Conservation (phyloP, 2,329 filamentous ascomycete genomes). For the Trichoderma atroviride region DNA sequence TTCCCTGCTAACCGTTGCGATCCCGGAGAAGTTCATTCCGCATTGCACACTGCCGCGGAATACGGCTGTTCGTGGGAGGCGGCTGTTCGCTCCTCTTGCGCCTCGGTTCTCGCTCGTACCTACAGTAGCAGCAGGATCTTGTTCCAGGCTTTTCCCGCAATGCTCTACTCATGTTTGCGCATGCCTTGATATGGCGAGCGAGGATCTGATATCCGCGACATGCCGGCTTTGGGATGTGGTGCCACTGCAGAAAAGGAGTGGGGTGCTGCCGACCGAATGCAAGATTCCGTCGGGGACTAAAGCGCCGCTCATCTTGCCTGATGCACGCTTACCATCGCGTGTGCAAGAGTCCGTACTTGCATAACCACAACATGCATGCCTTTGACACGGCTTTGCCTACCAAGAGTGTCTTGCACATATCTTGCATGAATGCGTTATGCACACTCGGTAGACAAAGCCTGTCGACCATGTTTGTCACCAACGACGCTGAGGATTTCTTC, state of each 20-base stretch:
- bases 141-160: not conserved
- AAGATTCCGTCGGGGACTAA: slow-evolving; percentile 37
- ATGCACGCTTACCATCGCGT: slow-evolving; percentile 25
- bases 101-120: not conserved
- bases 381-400: not conserved
- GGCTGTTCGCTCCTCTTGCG: not conserved
- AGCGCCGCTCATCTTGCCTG: slow-evolving; percentile 28
- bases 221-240: slow-evolving; percentile 25
- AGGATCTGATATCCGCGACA: slow-evolving; percentile 25
- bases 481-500: not conserved
- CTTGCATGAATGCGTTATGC: slow-evolving; percentile 15
- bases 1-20: slow-evolving; percentile 15
- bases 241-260: slow-evolving; percentile 28
- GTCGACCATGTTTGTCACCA: slow-evolving; percentile 9
- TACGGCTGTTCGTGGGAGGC: not conserved
- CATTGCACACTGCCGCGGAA: not conserved
- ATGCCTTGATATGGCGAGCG: not conserved
- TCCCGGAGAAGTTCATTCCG: slow-evolving; percentile 16
- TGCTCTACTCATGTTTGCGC: not conserved
- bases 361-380: slow-evolving; percentile 19
- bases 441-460: slow-evolving; percentile 5
- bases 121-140: not conserved
- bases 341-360: slow-evolving; percentile 26
- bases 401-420: slow-evolving; percentile 22
- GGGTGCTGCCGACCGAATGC: slow-evolving; percentile 33